Evolutionary conservation across 139 green algal species (phyloP).

Genomic region (Zygnema cylindricum): DNA sequence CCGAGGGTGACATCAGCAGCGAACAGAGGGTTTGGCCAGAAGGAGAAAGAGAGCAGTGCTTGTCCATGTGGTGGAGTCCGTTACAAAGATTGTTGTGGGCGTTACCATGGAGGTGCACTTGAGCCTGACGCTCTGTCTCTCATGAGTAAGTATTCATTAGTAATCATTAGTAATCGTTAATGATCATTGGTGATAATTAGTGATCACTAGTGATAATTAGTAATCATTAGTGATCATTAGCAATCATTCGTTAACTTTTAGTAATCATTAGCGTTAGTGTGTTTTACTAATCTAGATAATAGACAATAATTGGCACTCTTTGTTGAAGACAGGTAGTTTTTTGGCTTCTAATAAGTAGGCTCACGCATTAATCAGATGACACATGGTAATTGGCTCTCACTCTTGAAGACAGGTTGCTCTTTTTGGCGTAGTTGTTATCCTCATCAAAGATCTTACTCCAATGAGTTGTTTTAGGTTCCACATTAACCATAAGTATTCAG

Average conservation of each 20-base stretch:
- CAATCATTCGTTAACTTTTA: not conserved
- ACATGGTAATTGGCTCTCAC: too few species aligned
- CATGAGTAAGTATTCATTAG: conserved; percentile 30
- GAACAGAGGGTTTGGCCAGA: not conserved
- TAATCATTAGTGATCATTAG: not conserved
- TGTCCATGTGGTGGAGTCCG: conserved; percentile 22
- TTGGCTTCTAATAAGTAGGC: too few species aligned
- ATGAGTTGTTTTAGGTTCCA: too few species aligned
- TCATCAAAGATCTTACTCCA: too few species aligned
- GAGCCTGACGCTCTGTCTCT: conserved; percentile 39
- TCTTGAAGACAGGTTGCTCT: too few species aligned
- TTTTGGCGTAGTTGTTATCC: too few species aligned
- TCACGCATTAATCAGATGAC: too few species aligned
- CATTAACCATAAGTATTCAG: too few species aligned
- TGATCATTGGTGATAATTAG: not conserved
- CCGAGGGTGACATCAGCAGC: not conserved
- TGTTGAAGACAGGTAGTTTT: not conserved
- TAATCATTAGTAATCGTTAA: too few species aligned
- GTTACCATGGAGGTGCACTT: conserved; percentile 27
- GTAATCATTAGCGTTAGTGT: not conserved
- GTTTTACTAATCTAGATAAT: not conserved
- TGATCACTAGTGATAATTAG: not conserved
- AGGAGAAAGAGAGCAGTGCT: not conserved
- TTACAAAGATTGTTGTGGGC: conserved; percentile 33
- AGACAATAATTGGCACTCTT: not conserved